These are phyloP conservation scores for Aureobasidium sp. DNA, from an alignment of 2,329 filamentous ascomycete species.

Conservation along the genomic window DNA sequence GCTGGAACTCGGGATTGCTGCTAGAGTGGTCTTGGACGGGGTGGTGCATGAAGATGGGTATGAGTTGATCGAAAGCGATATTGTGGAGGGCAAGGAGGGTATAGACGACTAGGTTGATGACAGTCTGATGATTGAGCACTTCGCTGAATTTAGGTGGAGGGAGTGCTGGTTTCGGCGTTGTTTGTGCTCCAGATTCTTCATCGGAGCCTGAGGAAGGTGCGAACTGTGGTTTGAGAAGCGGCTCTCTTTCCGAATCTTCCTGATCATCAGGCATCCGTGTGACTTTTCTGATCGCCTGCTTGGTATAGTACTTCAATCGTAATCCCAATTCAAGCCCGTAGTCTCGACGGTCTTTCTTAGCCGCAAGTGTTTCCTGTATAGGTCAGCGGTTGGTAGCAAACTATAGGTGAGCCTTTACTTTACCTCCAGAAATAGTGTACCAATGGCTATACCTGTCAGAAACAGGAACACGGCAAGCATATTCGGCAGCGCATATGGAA, in stretches of 20 bases:
- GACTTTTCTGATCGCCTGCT: conserved; percentile 16
- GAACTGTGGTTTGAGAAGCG: conserved; percentile 14
- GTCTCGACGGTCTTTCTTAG: conserved; percentile 61
- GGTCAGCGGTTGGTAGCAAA: conserved; percentile 6
- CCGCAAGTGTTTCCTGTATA: conserved; percentile 67
- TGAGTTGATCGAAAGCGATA: conserved; percentile 77
- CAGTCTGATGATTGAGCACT: conserved; percentile 68
- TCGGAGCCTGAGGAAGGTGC: conserved; percentile 1
- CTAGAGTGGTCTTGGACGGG: conserved; percentile 47
- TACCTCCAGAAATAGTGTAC: conserved; percentile 69
- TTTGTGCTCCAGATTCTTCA: conserved; percentile 2
- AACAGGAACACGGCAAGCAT: conserved; percentile 71
- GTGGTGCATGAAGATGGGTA: conserved; percentile 84
- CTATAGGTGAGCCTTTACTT: neutral
- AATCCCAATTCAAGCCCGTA: conserved; percentile 69
- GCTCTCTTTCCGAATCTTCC: conserved; percentile 15
- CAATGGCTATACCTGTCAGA: conserved; percentile 65
- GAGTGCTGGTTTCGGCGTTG: conserved; percentile 19
- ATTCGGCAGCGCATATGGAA: conserved; percentile 81
- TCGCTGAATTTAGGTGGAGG: conserved; percentile 46
- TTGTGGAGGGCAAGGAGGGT: conserved; percentile 74
- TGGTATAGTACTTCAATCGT: conserved; percentile 43
- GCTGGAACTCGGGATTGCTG: conserved; percentile 49
- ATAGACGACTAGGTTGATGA: conserved; percentile 69
- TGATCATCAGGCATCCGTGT: neutral